Percentiles rank a stretch among this genome's conserved stretches.
These are phyloP conservation scores for Termitomyces sp. DNA, from an alignment of 768 basidiomycete genomes.

Conservation along the genomic window DNA sequence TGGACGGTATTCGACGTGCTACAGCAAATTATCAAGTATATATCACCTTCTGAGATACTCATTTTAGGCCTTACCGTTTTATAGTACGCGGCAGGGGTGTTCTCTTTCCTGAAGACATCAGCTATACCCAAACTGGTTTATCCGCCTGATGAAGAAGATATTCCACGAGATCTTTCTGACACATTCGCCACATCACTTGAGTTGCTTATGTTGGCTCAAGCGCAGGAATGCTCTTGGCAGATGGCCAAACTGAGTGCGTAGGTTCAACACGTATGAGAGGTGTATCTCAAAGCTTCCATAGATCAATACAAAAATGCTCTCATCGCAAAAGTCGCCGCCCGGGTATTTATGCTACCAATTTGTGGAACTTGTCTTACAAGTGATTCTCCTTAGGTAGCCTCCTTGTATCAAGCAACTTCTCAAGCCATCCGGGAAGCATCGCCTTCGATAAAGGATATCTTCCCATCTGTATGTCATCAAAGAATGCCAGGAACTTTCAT, in stretches of 20 bases:
- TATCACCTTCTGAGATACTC: background rate
- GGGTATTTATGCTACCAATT: slow-evolving; percentile 30
- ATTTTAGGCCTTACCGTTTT: background rate
- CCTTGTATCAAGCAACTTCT: slow-evolving; percentile 54
- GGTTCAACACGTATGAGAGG: background rate
- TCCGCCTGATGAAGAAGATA: slow-evolving; percentile 44
- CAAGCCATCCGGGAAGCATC: slow-evolving; percentile 36
- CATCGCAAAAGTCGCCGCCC: slow-evolving; percentile 76
- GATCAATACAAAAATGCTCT: slow-evolving; percentile 75
- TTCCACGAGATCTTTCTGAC: slow-evolving; percentile 60
- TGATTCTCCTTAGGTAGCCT: slow-evolving; percentile 39
- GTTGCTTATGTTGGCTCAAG: slow-evolving; percentile 84
- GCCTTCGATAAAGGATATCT: slow-evolving; percentile 35
- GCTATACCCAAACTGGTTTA: slow-evolving; percentile 48
- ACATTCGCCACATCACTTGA: slow-evolving; percentile 60
- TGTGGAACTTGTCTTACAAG: background rate
- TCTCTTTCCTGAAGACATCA: slow-evolving; percentile 53
- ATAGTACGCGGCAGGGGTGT: slow-evolving; percentile 64
- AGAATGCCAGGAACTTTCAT: too few species aligned
- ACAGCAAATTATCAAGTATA: slow-evolving; percentile 64
- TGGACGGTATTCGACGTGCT: slow-evolving; percentile 83
- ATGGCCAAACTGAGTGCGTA: slow-evolving; percentile 73
- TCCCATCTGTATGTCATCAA: slow-evolving; percentile 45
- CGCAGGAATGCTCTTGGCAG: slow-evolving; percentile 97
- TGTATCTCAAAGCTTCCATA: slow-evolving; percentile 18